phyloP scores from a whole-genome alignment of 78 protist genomes.

The Dictyostelium capitatum region DNA sequence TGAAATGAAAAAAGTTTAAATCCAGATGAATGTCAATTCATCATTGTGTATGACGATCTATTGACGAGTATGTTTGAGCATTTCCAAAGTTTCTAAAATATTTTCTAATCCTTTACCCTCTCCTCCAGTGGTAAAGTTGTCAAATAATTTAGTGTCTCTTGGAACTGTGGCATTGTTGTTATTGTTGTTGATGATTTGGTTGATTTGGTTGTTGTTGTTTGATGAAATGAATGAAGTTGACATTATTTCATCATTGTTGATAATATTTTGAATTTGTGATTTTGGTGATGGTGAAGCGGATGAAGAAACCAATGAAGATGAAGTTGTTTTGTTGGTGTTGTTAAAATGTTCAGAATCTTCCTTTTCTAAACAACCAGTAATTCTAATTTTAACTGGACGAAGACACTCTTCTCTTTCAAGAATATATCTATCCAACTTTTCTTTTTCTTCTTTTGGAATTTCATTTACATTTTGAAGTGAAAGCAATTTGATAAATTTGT shows the following conservation, averaged over 20 bases:
- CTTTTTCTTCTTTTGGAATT: slow-evolving; percentile 74
- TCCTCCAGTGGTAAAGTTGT: slow-evolving; percentile 17
- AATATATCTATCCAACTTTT: slow-evolving; percentile 69
- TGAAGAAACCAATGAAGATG: background rate
- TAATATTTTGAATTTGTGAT: slow-evolving; percentile 55
- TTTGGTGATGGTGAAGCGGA: background rate
- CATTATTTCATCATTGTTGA: background rate
- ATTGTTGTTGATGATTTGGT: no score
- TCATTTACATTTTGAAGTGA: slow-evolving; percentile 71
- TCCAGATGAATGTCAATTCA: slow-evolving; percentile 12
- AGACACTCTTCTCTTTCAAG: slow-evolving; percentile 83
- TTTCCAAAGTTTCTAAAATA: slow-evolving; percentile 70
- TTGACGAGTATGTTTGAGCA: slow-evolving; percentile 67
- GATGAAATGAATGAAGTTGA: background rate
- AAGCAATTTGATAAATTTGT: slow-evolving; percentile 82
- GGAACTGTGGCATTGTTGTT: background rate
- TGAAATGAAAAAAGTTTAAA: background rate
- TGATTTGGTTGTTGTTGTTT: background rate
- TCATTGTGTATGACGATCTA: slow-evolving; percentile 11
- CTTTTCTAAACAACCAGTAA: slow-evolving; percentile 80
- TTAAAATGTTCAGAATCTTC: slow-evolving; percentile 43
- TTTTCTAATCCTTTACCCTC: slow-evolving; percentile 61
- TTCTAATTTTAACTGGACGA: slow-evolving; percentile 86
- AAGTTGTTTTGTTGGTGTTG: background rate
- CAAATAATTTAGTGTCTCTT: background rate